Base-by-base conservation (phyloP, 345 rosid genomes). In the Gossypium thurberi region DNA sequence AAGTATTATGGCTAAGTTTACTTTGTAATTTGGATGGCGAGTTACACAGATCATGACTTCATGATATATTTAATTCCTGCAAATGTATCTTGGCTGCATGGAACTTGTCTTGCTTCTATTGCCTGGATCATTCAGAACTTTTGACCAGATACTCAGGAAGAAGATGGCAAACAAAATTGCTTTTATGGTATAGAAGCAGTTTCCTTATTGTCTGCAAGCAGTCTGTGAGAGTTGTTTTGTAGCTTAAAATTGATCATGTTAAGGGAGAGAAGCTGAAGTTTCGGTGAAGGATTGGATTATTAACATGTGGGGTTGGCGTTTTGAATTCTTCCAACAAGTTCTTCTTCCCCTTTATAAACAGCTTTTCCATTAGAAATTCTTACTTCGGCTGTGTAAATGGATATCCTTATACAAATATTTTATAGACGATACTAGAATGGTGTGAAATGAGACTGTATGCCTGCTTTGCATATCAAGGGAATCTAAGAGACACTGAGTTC, bases 391-490 rank as follows among this genome's bases (percentile, higher is more conserved):
- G 64, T 59, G 47, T 65, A 43, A 20, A 43, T 11, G 69, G 51
- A 43, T 43, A 43, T 43, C 17, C 44, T 18, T 11, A 14, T 44
- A 6, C 26, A 63, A 58, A 37, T 37, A 8, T 42, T 64, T 64
- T 20, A 10, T 64, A n/a, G 26, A 40, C n/a, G 68, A 64, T 64
- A 10, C 68, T 18, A 42, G 68, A 65, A 46, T 65, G 70, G 51
- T 47, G 18, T 18, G 6, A 65, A 65, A 44, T 6, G 33, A 43
- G 56, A 68, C 58, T 25, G 71, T 14, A 26, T 25, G 21, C 57
- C 43, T 8, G 42, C 43, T 67, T 8, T 67, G 6, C 20, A 23
- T 23, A n/a, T 42, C 25, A 64, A 46, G 21, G 44, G 18, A 10
- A 7, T 15, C 4, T 13, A 53, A 65, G n/a, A 65, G 70, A 21